phyloP scores from a whole-genome alignment of 140 eudicot species.

The Artemisia princeps region DNA sequence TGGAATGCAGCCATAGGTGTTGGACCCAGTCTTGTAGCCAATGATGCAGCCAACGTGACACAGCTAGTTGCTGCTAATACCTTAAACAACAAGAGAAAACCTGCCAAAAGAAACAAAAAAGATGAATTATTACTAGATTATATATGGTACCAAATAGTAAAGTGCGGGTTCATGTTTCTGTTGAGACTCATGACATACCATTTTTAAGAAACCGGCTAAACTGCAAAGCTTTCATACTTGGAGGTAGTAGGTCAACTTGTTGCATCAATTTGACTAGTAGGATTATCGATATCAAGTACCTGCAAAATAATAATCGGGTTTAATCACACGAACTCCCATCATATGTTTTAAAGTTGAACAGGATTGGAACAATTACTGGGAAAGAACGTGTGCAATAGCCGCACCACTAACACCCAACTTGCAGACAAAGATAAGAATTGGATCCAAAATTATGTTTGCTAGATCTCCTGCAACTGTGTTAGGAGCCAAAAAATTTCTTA shows the following conservation, averaged over 20 bases:
- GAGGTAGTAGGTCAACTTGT: conserved; percentile 61
- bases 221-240: conserved; percentile 46
- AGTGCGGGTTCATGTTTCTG: not conserved
- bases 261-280: conserved; percentile 45
- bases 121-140: not conserved
- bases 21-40: conserved; percentile 70
- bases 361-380: conserved; percentile 56
- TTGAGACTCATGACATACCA: conserved; percentile 29
- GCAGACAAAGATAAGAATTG: conserved; percentile 61
- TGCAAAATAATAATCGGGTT: conserved; percentile 11
- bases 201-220: conserved; percentile 62
- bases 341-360: not conserved
- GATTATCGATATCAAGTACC: conserved; percentile 64
- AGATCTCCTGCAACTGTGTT: conserved; percentile 65
- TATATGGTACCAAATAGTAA: not conserved
- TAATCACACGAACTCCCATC: not conserved
- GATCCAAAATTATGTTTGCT: conserved; percentile 62
- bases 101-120: conserved; percentile 24
- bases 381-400: conserved; percentile 90
- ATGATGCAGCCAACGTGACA: conserved; percentile 70
- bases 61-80: conserved; percentile 69
- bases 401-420: conserved; percentile 80
- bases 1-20: conserved; percentile 84
- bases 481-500: not conserved
- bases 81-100: conserved; percentile 48